Base-by-base conservation (phyloP, 2,329 filamentous ascomycete species). In the Cytospora leucostoma region DNA sequence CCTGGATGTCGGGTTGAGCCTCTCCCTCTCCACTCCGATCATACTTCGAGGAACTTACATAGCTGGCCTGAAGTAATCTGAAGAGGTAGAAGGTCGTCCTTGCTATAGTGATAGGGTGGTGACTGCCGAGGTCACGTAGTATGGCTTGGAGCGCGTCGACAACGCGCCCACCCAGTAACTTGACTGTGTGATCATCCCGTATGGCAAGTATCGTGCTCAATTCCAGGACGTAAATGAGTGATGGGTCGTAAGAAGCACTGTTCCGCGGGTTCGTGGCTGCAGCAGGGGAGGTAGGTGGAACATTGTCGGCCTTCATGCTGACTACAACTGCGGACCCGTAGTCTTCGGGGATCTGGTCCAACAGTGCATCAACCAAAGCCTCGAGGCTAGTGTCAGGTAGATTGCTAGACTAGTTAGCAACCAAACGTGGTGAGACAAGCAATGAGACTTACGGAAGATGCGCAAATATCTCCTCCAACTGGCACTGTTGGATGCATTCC, bases 401-500 rank as follows among this genome's bases (percentile, higher is more conserved):
- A 53, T 75, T 73, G 10, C 79, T 81, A 56, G 38, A 13, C 56
- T 50, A 27, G 15, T 59, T 49, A 56, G 63, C 35, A 56, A 1
- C 10, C 10, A 4, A 4, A 7, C 8, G 15, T 7, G 7, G 4
- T 7, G 40, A 34, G 35, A 52, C 8, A 13, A 17, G 12, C 19
- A 7, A 17, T 27, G 5, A 4, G 56, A 79, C 86, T 82, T 79
- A 92, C 88, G 86, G 84, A 67, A 98, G 88, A 71, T 97, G 96
- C 13, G 85, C 83, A 69, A 98, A 88, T 3, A 98, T 87, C 66
- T 90, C 87, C 64, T 88, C 87, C 72, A 98, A 89, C 61, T 90
- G 88, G 74, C 95, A 99, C 52, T 92, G 90, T 69, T 91, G 94
- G 50, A 99, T 88, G 71, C 94, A 99, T 74, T 98, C 95, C 3